A percentile compares a stretch with the other conserved stretches of the same genome.
Conservation (phyloP, 2,329 filamentous ascomycete genomes). For the Fusarium ramigenum region DNA sequence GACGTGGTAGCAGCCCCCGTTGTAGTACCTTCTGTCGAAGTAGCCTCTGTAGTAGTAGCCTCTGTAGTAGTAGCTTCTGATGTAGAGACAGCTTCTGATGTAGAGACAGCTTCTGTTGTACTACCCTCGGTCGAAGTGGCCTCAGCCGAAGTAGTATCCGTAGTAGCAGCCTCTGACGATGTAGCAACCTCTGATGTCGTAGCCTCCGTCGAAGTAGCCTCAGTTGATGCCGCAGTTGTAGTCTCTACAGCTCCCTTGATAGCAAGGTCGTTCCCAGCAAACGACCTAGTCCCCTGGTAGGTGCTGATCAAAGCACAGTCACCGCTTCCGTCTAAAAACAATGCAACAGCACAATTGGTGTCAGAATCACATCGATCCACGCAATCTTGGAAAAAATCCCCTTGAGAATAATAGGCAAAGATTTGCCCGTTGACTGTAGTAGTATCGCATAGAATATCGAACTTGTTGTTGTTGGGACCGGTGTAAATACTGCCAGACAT, state of each 20-base stretch:
- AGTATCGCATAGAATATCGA: not conserved
- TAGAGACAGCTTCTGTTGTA: not conserved
- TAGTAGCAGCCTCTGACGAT: rapidly evolving
- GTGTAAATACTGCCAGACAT: not conserved
- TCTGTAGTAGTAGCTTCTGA: too few relatives aligned
- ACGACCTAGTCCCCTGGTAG: not conserved
- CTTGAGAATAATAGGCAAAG: not conserved
- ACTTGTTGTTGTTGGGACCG: not conserved
- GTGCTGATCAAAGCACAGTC: not conserved
- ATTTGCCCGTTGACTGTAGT: not conserved
- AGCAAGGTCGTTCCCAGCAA: rapidly evolving
- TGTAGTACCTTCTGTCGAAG: not conserved
- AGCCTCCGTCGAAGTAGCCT: not conserved
- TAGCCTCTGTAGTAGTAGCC: not conserved
- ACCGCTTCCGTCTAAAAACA: rapidly evolving
- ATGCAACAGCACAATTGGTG: rapidly evolving
- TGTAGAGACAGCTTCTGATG: rapidly evolving
- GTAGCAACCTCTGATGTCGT: not conserved
- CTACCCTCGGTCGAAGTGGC: not conserved
- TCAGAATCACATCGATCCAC: not conserved
- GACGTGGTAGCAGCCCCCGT: not conserved
- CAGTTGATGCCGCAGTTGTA: not conserved
- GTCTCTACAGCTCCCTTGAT: rapidly evolving
- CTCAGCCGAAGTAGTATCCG: too few relatives aligned
- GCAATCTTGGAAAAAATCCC: not conserved